phyloP scores from a whole-genome alignment of 2,329 filamentous ascomycete genomes.

The Gaeumannomyces tritici region DNA sequence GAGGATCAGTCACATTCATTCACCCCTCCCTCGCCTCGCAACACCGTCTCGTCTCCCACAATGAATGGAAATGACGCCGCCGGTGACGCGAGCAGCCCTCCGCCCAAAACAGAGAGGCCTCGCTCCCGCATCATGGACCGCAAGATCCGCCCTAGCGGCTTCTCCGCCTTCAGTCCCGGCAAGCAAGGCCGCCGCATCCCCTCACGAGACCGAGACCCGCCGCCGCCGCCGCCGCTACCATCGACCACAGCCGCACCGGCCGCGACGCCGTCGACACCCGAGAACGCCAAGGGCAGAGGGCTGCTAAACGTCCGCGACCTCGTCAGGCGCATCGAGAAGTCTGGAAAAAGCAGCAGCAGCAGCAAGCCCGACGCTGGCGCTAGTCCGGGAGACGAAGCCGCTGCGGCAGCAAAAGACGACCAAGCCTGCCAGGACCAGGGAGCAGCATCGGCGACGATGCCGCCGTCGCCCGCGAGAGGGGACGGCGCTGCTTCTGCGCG shows the following conservation, averaged over 20 bases:
- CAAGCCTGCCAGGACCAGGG: background rate
- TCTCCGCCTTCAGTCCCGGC: constrained; percentile 17
- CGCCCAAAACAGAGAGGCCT: background rate
- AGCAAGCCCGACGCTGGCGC: background rate
- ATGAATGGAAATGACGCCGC: background rate
- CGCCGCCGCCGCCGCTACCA: background rate
- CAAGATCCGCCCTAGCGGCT: constrained; percentile 12
- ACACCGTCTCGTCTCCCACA: background rate
- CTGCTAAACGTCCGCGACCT: constrained; percentile 19
- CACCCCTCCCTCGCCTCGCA: background rate
- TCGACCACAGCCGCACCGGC: background rate
- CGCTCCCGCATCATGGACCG: constrained; percentile 11
- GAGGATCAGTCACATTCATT: background rate
- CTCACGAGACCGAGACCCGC: background rate
- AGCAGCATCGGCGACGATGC: background rate
- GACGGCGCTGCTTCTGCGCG: too few species aligned
- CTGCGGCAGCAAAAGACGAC: background rate
- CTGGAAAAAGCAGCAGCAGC: background rate
- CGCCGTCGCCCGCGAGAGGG: background rate
- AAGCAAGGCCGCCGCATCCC: background rate
- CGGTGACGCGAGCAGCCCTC: background rate
- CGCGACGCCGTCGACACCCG: constrained; percentile 5
- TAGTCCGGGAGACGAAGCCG: too few species aligned
- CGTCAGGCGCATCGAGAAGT: constrained; percentile 20
- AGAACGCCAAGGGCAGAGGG: background rate